These are phyloP conservation scores for Chaetomium olivaceum DNA, from an alignment of 2,329 filamentous ascomycete species.

Conservation along the genomic window DNA sequence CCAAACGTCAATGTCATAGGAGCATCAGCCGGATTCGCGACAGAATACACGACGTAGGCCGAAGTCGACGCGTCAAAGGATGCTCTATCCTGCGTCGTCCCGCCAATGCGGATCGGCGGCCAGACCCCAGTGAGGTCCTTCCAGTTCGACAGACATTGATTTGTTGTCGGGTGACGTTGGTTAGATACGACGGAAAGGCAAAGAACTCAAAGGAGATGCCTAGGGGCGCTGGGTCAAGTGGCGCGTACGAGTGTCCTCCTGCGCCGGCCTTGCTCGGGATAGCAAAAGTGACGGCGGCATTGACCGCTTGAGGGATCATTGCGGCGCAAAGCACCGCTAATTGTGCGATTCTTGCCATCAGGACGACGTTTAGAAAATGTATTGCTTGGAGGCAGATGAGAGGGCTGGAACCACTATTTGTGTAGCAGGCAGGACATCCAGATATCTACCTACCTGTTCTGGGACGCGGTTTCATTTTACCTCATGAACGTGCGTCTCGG, in stretches of 20 bases:
- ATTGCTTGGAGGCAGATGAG: too few species aligned
- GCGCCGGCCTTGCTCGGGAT: slow-evolving; percentile 27
- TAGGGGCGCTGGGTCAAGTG: slow-evolving; percentile 30
- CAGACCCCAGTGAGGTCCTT: slow-evolving; percentile 50
- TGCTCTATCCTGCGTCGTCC: slow-evolving; percentile 59
- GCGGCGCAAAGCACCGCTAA: slow-evolving; percentile 16
- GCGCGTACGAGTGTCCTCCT: slow-evolving; percentile 26
- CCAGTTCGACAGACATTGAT: slow-evolving; percentile 54
- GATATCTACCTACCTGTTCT: slow-evolving; percentile 8
- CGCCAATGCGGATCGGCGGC: slow-evolving; percentile 59
- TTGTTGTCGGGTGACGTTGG: slow-evolving; percentile 52
- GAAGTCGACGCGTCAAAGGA: slow-evolving; percentile 49
- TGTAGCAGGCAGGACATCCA: neutral
- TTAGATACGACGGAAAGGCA: slow-evolving; percentile 56
- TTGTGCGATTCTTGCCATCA: slow-evolving; percentile 10
- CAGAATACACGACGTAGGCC: slow-evolving; percentile 53
- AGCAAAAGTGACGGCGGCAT: slow-evolving; percentile 24
- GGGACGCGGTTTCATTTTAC: neutral
- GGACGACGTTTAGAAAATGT: neutral
- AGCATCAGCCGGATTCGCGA: slow-evolving; percentile 49
- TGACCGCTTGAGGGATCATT: neutral
- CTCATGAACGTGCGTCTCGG: slow-evolving; percentile 5
- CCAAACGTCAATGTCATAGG: slow-evolving; percentile 54
- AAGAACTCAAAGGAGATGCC: slow-evolving; percentile 54
- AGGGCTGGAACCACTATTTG: neutral